Conservation (phyloP, 2,329 filamentous ascomycete species). For the Scytalidium lignicola region DNA sequence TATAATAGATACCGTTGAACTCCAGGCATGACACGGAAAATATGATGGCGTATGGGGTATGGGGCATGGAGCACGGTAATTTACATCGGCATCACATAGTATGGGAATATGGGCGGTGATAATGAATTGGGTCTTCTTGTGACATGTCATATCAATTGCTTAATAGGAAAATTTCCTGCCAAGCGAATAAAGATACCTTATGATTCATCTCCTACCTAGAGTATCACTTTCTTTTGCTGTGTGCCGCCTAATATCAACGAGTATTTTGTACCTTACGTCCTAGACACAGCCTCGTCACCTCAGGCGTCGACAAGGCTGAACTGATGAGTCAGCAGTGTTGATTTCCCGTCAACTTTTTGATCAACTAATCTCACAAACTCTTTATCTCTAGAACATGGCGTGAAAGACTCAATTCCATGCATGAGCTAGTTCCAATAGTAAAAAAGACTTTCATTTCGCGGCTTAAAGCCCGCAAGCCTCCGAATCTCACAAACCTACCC, state of each 20-base stretch:
- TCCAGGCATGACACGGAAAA: constrained; percentile 19
- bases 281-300: neutral
- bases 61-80: constrained; percentile 16
- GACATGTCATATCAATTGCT: neutral
- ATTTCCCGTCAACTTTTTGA: neutral
- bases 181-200: neutral
- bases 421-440: neutral
- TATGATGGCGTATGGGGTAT: constrained; percentile 25
- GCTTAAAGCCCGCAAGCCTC: neutral
- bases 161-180: neutral
- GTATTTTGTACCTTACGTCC: no score
- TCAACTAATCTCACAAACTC: neutral
- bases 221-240: neutral
- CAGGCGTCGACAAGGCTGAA: neutral
- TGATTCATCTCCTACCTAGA: neutral
- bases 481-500: neutral
- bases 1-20: constrained; percentile 20
- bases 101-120: constrained; percentile 15
- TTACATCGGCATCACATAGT: constrained; percentile 13
- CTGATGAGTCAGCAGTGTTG: neutral
- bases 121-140: constrained; percentile 17
- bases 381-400: neutral
- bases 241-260: neutral
- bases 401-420: neutral
- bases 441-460: neutral